Base-by-base conservation (phyloP, 805 yeast genomes). In the Kuraishia capsulata region DNA sequence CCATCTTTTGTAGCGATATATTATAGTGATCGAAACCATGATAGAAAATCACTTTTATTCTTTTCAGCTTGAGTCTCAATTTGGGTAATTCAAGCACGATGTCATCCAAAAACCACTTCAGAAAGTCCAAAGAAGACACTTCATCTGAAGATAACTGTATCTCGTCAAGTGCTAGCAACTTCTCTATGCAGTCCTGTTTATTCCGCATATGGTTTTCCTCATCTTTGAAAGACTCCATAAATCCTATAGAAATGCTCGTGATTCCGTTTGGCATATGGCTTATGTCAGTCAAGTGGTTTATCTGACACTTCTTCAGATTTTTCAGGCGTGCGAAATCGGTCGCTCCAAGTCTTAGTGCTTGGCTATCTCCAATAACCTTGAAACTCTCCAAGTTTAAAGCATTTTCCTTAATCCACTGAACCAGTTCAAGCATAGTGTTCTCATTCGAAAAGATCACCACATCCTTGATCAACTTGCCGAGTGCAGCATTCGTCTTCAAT, bases 11-110 rank as follows among this genome's bases (percentile, higher is more conserved):
- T 23, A 60, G 46, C 2, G 52, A 48, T 3, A 61, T 46, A 43
- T 62, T 65, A 44, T 63, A 62, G 41, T 67, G 67, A 31, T 58
- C 62, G 21, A 62, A 53, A 1, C 70, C 72, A 46, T 74, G 79
- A 30, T 67, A 63, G 41, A 66, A 67, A 29, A 65, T 59, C 30
- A 75, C 48, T 30, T 61, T 62, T 25, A 74, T 46, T 3, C 57
- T 47, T 16, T 46, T 50, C 14, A 73, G 42, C 1, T 51, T 41
- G 1, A 57, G 34, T 19, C 47, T 38, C 6, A 39, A 31, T 3
- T 20, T 21, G n/a, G 4, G 19, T 32, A n/a, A 13, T 31, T 16
- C 3, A 2, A 41, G 42, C n/a, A 33, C 32, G 31, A 42, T 37
- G 2, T 38, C 31, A 11, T 53, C 51, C 3, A 53, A 10, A 3